phyloP scores from a whole-genome alignment of 768 basidiomycete species.

The Xerocomellus dryophilus region DNA sequence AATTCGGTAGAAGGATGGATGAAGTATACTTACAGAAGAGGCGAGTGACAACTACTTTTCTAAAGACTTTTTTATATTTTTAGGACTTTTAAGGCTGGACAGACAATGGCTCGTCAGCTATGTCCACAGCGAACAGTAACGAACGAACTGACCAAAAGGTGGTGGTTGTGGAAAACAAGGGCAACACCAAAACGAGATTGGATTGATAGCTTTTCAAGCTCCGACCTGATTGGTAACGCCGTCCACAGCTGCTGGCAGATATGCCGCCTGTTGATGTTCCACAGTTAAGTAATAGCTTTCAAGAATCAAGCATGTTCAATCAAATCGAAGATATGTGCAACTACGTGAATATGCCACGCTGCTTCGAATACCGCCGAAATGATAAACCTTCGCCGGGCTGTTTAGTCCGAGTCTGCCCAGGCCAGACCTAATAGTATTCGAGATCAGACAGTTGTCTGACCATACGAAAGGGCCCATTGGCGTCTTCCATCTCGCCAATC shows the following conservation, averaged over 20 bases:
- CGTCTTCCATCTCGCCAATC: neutral
- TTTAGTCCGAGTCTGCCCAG: too few species aligned
- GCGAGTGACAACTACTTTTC: conserved; percentile 73
- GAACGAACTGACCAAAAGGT: conserved; percentile 54
- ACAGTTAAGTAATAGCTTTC: too few species aligned
- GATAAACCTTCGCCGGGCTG: neutral
- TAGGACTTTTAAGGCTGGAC: conserved; percentile 56
- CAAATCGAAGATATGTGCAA: neutral
- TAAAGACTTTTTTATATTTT: conserved; percentile 63
- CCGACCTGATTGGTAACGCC: conserved; percentile 30
- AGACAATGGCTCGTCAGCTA: conserved; percentile 19
- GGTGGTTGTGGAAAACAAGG: conserved; percentile 57
- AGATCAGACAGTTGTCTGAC: too few species aligned
- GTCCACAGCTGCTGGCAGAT: too few species aligned
- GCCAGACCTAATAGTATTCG: too few species aligned
- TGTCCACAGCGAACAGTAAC: conserved; percentile 9
- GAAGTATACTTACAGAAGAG: conserved; percentile 56
- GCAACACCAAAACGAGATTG: conserved; percentile 17
- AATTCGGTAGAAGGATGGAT: conserved; percentile 11
- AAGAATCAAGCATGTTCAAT: neutral
- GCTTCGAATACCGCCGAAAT: neutral
- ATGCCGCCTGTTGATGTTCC: too few species aligned
- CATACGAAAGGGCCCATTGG: neutral
- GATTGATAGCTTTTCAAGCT: conserved; percentile 39
- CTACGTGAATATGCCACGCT: neutral